Evolutionary conservation across 257 asterid genomes (phyloP).

Genomic region (Rhazya stricta): DNA sequence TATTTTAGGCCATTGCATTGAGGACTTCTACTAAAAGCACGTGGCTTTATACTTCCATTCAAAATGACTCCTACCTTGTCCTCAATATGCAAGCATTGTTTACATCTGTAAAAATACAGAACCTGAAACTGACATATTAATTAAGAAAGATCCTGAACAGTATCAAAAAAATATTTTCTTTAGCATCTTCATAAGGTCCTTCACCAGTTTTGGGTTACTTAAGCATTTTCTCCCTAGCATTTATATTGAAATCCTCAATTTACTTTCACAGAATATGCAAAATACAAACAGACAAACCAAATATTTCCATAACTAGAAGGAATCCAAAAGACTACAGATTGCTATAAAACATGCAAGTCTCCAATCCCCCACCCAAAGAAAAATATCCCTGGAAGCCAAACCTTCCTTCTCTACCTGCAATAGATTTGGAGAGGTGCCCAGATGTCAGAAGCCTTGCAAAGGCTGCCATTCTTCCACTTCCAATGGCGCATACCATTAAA

Average conservation of each 20-base stretch:
- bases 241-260: background rate
- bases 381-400: background rate
- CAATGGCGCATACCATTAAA: slow-evolving; percentile 72
- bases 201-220: background rate
- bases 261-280: background rate
- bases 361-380: background rate
- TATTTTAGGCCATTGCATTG: background rate
- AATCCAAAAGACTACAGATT: background rate
- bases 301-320: background rate
- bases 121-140: background rate
- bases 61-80: background rate
- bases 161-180: background rate
- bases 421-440: slow-evolving; percentile 40
- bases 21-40: background rate
- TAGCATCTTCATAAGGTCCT: background rate
- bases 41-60: background rate
- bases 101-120: background rate
- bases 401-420: slow-evolving; percentile 43
- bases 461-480: slow-evolving; percentile 76
- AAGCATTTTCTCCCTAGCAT: background rate
- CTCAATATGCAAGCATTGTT: too few relatives aligned
- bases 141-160: background rate
- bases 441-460: slow-evolving; percentile 56
- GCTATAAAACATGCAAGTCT: background rate
- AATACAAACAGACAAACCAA: background rate